Conservation (phyloP, 768 basidiomycete species). For the Amanita thiersii region DNA sequence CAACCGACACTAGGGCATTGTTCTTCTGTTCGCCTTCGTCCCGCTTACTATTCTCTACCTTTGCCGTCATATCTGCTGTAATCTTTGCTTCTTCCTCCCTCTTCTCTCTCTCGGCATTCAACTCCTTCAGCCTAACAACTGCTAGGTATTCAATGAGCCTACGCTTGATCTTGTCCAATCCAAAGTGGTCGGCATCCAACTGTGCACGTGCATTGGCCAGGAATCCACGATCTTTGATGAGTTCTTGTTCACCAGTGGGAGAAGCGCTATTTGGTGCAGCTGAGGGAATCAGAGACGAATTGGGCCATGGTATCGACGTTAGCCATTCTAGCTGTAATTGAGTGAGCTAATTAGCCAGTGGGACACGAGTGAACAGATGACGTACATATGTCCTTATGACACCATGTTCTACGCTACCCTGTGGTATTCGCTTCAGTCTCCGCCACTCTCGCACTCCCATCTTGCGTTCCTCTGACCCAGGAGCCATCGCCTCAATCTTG, state of each 20-base stretch:
- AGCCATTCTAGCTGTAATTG: slow-evolving; percentile 79
- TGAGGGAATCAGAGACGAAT: slow-evolving; percentile 24
- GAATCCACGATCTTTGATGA: slow-evolving; percentile 48
- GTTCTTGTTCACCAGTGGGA: slow-evolving; percentile 10
- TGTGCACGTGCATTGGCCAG: slow-evolving; percentile 64
- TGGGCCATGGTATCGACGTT: slow-evolving; percentile 78
- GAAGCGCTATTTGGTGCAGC: slow-evolving; percentile 7
- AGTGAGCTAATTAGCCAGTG: slow-evolving; percentile 8
- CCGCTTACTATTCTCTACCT: slow-evolving; percentile 8
- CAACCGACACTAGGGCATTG: slow-evolving; percentile 20
- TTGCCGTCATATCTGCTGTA: slow-evolving; percentile 15
- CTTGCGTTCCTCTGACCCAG: slow-evolving; percentile 73
- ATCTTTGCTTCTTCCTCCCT: slow-evolving; percentile 23
- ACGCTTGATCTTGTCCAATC: slow-evolving; percentile 88
- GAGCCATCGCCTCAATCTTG: slow-evolving; percentile 67
- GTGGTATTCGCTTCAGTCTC: slow-evolving; percentile 79
- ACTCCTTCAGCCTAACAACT: slow-evolving; percentile 58
- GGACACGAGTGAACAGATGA: slow-evolving; percentile 12
- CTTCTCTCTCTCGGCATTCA: slow-evolving; percentile 31
- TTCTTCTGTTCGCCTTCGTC: slow-evolving; percentile 7
- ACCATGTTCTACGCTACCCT: slow-evolving; percentile 85
- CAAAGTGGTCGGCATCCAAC: slow-evolving; percentile 87
- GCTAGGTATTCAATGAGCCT: slow-evolving; percentile 88
- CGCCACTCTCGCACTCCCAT: slow-evolving; percentile 80
- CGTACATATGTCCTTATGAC: slow-evolving; percentile 79